Percentiles rank a stretch among this genome's conserved stretches.
Evolutionary conservation across 1,139 yeast genomes (phyloP).

Genomic region (Debaryomyces sp.): DNA sequence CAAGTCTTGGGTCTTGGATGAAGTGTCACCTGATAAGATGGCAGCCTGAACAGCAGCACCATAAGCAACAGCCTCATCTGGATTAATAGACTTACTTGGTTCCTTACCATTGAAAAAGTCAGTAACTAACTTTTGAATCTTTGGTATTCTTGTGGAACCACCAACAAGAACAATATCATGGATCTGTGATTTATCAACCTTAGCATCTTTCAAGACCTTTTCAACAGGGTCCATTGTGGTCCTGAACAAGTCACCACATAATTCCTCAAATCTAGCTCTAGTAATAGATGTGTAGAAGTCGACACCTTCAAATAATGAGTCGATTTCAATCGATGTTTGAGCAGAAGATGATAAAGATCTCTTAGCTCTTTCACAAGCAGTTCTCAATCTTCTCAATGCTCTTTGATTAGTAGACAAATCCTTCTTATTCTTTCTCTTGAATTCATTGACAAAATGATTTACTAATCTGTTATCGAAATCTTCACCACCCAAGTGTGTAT

Average conservation of each 20-base stretch:
- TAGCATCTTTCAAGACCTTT: slow-evolving; percentile 43
- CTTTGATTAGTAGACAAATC: slow-evolving; percentile 41
- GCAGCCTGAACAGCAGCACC: slow-evolving; percentile 89
- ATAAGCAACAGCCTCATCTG: slow-evolving; percentile 72
- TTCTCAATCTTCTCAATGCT: slow-evolving; percentile 45
- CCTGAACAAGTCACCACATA: slow-evolving; percentile 43
- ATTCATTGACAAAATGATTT: slow-evolving; percentile 37
- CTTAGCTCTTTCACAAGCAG: slow-evolving; percentile 46
- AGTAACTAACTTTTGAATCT: slow-evolving; percentile 42
- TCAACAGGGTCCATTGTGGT: slow-evolving; percentile 44
- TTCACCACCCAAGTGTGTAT: slow-evolving; percentile 98
- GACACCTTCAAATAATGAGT: slow-evolving; percentile 41
- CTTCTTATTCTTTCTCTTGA: slow-evolving; percentile 44
- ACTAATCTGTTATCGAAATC: slow-evolving; percentile 45
- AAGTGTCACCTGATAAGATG: slow-evolving; percentile 85
- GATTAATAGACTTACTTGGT: slow-evolving; percentile 51
- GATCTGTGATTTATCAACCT: slow-evolving; percentile 39
- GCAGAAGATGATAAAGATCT: slow-evolving; percentile 43
- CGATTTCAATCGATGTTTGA: slow-evolving; percentile 42
- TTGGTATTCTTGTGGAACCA: slow-evolving; percentile 47
- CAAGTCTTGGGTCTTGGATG: slow-evolving; percentile 83
- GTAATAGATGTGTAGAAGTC: slow-evolving; percentile 44
- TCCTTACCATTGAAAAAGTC: slow-evolving; percentile 47
- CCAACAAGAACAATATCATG: slow-evolving; percentile 44
- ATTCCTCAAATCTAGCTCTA: slow-evolving; percentile 45